phyloP scores from a whole-genome alignment of 257 asterid species.

The Sherardia arvensis region DNA sequence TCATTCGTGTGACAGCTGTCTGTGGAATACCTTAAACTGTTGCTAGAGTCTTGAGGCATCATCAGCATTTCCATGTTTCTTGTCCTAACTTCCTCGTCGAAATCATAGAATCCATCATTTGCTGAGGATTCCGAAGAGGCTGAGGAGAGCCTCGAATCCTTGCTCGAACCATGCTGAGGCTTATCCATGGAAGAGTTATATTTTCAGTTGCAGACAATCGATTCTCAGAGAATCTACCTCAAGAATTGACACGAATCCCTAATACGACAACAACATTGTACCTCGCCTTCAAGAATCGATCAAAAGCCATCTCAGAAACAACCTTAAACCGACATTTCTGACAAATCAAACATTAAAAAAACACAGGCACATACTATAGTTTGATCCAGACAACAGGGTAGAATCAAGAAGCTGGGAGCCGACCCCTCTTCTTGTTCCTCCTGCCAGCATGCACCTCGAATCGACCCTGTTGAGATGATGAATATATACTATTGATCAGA shows the following conservation, averaged over 20 bases:
- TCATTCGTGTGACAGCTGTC: neutral
- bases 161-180: neutral
- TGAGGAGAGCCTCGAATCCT: neutral
- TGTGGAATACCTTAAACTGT: neutral
- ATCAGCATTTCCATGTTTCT: neutral
- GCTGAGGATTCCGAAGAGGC: neutral
- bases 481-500: neutral
- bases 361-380: neutral
- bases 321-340: neutral
- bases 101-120: neutral
- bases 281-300: neutral
- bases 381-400: neutral
- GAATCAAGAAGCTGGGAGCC: slow-evolving; percentile 2
- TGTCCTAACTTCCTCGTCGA: neutral
- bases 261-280: neutral
- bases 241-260: neutral
- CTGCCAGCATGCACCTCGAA: slow-evolving; percentile 3
- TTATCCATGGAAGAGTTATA: neutral
- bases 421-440: slow-evolving; percentile 5
- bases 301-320: neutral
- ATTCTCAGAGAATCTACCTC: neutral
- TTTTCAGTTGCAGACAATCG: neutral
- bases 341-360: neutral
- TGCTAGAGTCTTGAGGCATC: neutral
- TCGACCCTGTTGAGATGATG: neutral